Evolutionary conservation across 768 basidiomycete genomes (phyloP), one percentile per base, ranked within the genome.

Genomic region (Rhizopogon roseolus): DNA sequence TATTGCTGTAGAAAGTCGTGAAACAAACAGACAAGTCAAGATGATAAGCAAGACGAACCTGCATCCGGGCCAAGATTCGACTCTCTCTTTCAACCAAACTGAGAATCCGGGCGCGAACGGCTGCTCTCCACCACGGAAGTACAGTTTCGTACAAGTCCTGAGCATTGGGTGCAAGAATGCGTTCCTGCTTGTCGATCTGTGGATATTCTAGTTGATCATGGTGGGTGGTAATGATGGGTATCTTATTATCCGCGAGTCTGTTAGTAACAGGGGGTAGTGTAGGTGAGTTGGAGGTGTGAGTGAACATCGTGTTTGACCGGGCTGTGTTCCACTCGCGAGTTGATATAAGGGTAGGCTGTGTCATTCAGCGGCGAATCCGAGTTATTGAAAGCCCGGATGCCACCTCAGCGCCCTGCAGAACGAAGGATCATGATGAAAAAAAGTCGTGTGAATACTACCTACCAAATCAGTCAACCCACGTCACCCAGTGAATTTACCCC

Each of bases 61-160:
- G 90, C 76, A 89, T 79, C 38, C 66, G 74, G 2, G 81, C 89
- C 41, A 92, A 73, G 34, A 82, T 58, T 57, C 70, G 59, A 4
- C 83, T 85, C 70, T 93, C 90, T 62, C 72, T 68, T 36, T 75
- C 69, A 19, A 92, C 79, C 38, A 66, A 70, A 54, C 64, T 68
- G 39, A 90, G 73, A 14, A 92, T 69, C 52, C 60, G 64, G 38
- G 78, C 66, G 17, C 90, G 79, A 39, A 88, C 69, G 0, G 70
- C 76, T 25, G 84, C 81, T 57, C 87, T 71, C 90, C 88, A 91
- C 65, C 74, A 68, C 6, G 81, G 77, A 54, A 93, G 65, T 0
- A 77, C 82, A 1, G 76, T 67, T 39, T 85, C 79, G 63, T 92
- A 93, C 9, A 86, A 76, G 58, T 88, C 81, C n/a, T 60, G 58